These are phyloP conservation scores for Physcomitrium patens DNA, from an alignment of 225 moss, liverwort and hornwort genomes.

Conservation along the genomic window DNA sequence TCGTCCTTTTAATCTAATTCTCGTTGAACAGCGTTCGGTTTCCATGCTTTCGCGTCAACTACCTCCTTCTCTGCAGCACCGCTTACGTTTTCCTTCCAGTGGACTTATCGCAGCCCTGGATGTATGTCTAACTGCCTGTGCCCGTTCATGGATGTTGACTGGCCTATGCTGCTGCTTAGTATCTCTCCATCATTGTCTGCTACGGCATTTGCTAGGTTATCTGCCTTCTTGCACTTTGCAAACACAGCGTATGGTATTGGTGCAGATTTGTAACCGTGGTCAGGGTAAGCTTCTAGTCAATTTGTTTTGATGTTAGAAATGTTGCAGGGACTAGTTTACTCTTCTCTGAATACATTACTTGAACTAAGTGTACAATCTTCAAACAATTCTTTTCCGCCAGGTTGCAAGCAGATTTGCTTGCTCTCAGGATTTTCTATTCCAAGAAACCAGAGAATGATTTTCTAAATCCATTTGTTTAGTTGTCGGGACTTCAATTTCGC, in stretches of 20 bases:
- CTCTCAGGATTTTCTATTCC: too few species aligned
- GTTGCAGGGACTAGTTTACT: not conserved
- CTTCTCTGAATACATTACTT: conserved; percentile 4
- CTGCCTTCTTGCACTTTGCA: conserved; percentile 53
- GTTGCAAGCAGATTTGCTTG: too few species aligned
- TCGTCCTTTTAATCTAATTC: conserved; percentile 62
- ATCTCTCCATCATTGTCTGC: conserved; percentile 47
- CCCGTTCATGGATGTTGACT: conserved; percentile 80
- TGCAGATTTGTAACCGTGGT: conserved; percentile 34
- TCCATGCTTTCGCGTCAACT: conserved; percentile 82
- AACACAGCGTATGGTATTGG: conserved; percentile 52
- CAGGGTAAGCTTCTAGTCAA: conserved; percentile 18
- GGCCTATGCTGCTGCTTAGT: conserved; percentile 78
- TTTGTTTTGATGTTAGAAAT: conserved; percentile 16
- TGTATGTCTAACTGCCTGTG: conserved; percentile 67
- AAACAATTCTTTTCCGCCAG: too few species aligned
- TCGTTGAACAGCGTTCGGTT: conserved; percentile 73
- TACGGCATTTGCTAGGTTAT: conserved; percentile 45
- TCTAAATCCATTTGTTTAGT: too few species aligned
- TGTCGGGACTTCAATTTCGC: too few species aligned
- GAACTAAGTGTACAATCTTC: too few species aligned
- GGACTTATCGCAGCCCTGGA: conserved; percentile 55
- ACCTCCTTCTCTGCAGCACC: conserved; percentile 75
- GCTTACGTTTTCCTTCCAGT: conserved; percentile 61
- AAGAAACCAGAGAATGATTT: too few species aligned